phyloP scores from a whole-genome alignment of 345 rosid genomes.

The Combretum micranthum region DNA sequence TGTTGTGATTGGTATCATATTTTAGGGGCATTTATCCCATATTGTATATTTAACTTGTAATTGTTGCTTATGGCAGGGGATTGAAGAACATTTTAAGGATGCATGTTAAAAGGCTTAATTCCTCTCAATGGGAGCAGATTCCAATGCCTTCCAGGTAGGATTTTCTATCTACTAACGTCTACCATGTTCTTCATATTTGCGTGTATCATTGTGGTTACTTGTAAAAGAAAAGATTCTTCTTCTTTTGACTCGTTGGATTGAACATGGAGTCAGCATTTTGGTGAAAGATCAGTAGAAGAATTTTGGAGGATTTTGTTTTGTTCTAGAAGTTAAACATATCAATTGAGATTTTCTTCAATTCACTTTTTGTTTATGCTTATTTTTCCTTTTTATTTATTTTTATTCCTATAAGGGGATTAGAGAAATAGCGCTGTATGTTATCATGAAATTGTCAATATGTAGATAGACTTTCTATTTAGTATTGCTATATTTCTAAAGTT shows the following conservation, averaged over 20 bases:
- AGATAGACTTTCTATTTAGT: not conserved
- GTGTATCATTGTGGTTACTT: too few species aligned
- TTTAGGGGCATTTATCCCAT: not conserved
- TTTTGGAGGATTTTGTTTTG: too few species aligned
- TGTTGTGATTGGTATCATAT: not conserved
- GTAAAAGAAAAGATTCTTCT: too few species aligned
- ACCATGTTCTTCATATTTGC: too few species aligned
- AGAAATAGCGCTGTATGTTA: too few species aligned
- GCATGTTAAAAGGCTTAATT: constrained; percentile 65
- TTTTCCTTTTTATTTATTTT: not conserved
- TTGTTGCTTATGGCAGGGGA: constrained; percentile 48
- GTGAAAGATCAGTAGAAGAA: too few species aligned
- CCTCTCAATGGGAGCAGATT: constrained; percentile 85
- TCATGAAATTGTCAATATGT: too few species aligned
- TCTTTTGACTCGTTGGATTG: too few species aligned
- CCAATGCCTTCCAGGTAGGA: constrained; percentile 87
- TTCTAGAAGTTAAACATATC: too few species aligned
- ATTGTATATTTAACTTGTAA: constrained; percentile 5
- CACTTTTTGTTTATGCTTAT: not conserved
- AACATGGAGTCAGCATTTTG: too few species aligned
- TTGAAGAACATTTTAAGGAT: constrained; percentile 80
- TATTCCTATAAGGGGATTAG: too few species aligned
- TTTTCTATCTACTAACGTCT: not conserved
- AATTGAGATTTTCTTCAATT: too few species aligned
- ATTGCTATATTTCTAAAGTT: not conserved